Base-by-base conservation (phyloP, 352 stramenopile genomes). In the Globisporangium middletonii region DNA sequence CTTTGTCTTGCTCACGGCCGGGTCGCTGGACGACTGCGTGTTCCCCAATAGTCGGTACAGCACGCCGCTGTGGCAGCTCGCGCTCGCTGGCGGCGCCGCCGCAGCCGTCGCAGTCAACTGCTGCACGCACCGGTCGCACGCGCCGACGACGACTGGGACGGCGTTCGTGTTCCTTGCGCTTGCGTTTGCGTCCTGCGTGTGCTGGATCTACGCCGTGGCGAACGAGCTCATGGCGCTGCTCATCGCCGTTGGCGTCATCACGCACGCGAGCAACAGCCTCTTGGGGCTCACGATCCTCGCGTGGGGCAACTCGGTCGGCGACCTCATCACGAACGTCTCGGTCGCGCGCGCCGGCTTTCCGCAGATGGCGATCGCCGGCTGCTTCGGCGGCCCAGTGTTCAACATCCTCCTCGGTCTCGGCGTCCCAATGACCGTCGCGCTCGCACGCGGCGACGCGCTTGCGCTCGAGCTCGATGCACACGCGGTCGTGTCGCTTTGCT, bases 161-260 rank as follows among this genome's bases (percentile, higher is more conserved):
- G 83, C 72, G 41, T 61, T 75, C 15, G 33, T 87, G n/a, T 75
- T 92, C 50, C 71, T 94, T 42, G 60, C 69, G 8, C 62, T 96
- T 23, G 83, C 76, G 5, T 90, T 96, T 28, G 62, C 77, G 12
- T 84, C 92, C 16, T 96, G 86, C 58, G 86, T 97, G 15, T 81
- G 81, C 48, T 97, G 90, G 92, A 97, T 97, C 63, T 97, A 96
- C 67, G 69, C 83, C 2, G 71, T 97, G 38, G 89, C 90, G 5
- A 87, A 77, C 42, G 89, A 97, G 50, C 58, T 97, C 1, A 81
- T 97, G 56, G 81, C 77, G 13, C 57, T 96, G 27, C 67, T 97
- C 11, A 71, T 90, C 35, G 77, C 84, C 0, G 68, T 90, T 33
- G 85, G 85, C 13, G 72, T 76, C 27, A 91, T 92, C 55, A 93